Evolutionary conservation across 176 grass and related monocot species (phyloP), one percentile per base, ranked within the genome.

Genomic region (Olyra latifolia): DNA sequence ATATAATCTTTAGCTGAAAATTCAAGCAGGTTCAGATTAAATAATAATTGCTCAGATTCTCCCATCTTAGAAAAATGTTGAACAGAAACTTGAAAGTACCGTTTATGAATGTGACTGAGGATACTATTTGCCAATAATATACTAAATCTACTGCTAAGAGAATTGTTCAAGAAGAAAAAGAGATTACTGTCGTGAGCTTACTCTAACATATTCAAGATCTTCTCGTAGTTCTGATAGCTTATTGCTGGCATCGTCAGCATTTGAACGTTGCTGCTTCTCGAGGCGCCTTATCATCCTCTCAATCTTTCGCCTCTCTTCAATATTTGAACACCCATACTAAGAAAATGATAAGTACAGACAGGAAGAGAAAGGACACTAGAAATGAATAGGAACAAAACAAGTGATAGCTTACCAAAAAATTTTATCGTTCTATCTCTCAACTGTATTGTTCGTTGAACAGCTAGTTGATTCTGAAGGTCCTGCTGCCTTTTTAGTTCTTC

Each of bases 211-310:
- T 91, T 99, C 91, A 38, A 99, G 91, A 80, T 99, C 91, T 87
- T 99, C 92, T 78, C 83, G 77, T 58, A 99, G 84, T 61, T 89
- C 84, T 65, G 91, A 88, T 9, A 99, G 84, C 57, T 91, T 83
- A 69, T 91, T 84, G 68, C 71, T 62, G n/a, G 81, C 68, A 89
- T 85, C 90, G 87, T 98, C 88, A 69, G 62, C 86, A 62, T 90
- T 89, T 71, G 87, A 74, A 65, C 84, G 91, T 72, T 95, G 90
- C 69, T 99, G 97, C 64, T 99, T 99, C 42, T 99, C 97, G 82
- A 96, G 97, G 19, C 93, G 84, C 62, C 97, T 91, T 77, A 99
- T 91, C 91, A 90, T 93, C 86, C 93, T 93, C 82, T 99, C 97
- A 66, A 96, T 86, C 80, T 99, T 99, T 80, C 93, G 82, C 76